A percentile compares a stretch with the other conserved stretches of the same genome.
Evolutionary conservation across 345 rosid genomes (phyloP).

Genomic region (Eucalyptus cloeziana): DNA sequence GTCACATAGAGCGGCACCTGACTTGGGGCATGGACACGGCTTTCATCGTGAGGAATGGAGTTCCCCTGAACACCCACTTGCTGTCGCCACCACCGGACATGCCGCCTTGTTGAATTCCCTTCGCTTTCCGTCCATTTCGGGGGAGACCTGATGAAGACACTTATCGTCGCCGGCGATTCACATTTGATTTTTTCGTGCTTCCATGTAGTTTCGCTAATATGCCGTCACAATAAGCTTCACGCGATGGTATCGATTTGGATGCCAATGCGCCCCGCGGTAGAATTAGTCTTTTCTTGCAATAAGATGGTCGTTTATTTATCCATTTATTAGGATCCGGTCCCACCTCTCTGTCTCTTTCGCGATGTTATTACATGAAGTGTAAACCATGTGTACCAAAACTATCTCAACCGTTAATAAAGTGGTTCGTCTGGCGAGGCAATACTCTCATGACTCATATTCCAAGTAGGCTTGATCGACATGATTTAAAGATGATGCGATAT

Average conservation of each 20-base stretch:
- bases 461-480: not conserved
- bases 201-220: not conserved
- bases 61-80: not conserved
- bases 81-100: conserved; percentile 19
- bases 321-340: not conserved
- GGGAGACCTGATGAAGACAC: not conserved
- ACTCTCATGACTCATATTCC: not conserved
- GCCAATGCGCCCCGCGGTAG: not conserved
- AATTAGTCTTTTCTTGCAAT: not conserved
- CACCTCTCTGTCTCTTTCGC: not conserved
- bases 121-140: not conserved
- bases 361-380: not conserved
- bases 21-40: conserved; percentile 26
- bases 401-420: not conserved
- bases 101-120: conserved; percentile 13
- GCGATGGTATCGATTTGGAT: not conserved
- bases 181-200: not conserved
- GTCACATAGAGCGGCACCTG: conserved; percentile 25
- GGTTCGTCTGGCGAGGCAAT: not conserved
- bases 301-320: not conserved
- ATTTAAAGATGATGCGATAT: not conserved
- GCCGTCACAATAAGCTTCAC: not conserved
- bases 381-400: not conserved
- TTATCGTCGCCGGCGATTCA: not conserved
- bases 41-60: conserved; percentile 15